Evolutionary conservation across 768 basidiomycete genomes (phyloP).

Genomic region (Lyophyllum shimeji): DNA sequence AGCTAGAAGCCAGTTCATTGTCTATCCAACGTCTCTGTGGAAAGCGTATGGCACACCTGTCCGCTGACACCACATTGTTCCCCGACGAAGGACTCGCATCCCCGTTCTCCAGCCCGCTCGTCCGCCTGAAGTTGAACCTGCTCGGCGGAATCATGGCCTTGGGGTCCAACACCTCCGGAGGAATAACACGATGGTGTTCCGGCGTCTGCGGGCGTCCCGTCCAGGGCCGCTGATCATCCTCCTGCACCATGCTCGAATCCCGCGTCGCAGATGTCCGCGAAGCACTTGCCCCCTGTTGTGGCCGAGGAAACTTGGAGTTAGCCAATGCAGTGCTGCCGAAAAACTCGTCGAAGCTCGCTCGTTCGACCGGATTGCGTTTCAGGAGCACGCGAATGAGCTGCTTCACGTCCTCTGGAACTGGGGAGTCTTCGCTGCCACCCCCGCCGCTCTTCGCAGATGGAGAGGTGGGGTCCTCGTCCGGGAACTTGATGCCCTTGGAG

Average conservation of each 20-base stretch:
- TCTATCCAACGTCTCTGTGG: neutral
- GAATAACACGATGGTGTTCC: constrained; percentile 73
- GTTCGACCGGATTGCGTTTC: constrained; percentile 79
- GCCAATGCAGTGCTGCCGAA: constrained; percentile 79
- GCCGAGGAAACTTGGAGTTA: constrained; percentile 75
- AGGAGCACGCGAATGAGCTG: constrained; percentile 81
- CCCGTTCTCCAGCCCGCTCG: constrained; percentile 23
- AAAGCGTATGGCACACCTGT: constrained; percentile 22
- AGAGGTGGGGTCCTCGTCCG: constrained; percentile 76
- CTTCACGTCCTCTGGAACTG: constrained; percentile 84
- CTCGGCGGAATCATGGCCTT: constrained; percentile 82
- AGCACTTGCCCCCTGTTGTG: constrained; percentile 30
- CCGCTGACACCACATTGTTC: constrained; percentile 21
- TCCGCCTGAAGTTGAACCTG: constrained; percentile 68
- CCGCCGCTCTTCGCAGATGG: constrained; percentile 39
- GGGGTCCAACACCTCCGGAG: constrained; percentile 78
- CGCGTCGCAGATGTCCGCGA: constrained; percentile 15
- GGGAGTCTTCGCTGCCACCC: constrained; percentile 49
- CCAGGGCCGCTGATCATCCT: constrained; percentile 29
- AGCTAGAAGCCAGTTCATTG: constrained; percentile 8
- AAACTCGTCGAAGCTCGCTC: constrained; percentile 90
- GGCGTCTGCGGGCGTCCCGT: constrained; percentile 49
- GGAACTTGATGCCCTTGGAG: constrained; percentile 91
- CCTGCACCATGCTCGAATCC: constrained; percentile 23
- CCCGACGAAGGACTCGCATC: constrained; percentile 21